These are phyloP conservation scores for Ascochyta viciae-villosae DNA, from an alignment of 2,329 filamentous ascomycete species.

Conservation along the genomic window DNA sequence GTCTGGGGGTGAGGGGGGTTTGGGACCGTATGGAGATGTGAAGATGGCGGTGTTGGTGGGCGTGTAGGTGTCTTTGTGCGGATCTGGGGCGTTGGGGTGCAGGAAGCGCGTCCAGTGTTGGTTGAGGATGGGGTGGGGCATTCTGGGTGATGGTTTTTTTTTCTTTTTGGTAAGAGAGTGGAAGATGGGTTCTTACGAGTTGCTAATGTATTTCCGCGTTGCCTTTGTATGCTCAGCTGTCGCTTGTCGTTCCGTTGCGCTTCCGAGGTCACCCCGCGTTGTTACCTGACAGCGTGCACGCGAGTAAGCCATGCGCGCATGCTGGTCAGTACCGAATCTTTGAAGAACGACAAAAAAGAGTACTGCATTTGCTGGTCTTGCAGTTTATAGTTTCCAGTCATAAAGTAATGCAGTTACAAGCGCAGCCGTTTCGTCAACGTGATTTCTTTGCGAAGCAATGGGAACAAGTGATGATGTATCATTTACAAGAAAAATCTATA, in stretches of 20 bases:
- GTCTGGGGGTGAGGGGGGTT: conserved; percentile 32
- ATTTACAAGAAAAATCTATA: conserved; percentile 5
- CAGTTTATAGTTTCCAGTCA: neutral
- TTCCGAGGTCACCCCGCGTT: conserved; percentile 17
- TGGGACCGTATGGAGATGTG: conserved; percentile 36
- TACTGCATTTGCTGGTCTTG: no score
- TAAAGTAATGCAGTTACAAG: no score
- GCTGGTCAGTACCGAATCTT: no score
- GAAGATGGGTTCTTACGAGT: no score
- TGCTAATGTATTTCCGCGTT: no score
- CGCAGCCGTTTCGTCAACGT: neutral
- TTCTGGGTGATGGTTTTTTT: neutral
- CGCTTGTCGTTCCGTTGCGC: neutral
- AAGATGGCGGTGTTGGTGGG: conserved; percentile 19
- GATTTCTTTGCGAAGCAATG: neutral
- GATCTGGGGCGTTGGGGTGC: conserved; percentile 32
- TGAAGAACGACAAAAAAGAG: no score
- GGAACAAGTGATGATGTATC: neutral
- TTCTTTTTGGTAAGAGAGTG: no score
- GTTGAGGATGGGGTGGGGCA: conserved; percentile 35
- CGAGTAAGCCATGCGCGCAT: conserved; percentile 6
- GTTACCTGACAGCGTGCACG: neutral
- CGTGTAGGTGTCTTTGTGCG: conserved; percentile 14
- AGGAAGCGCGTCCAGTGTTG: conserved; percentile 38
- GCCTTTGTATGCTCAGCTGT: neutral